Evolutionary conservation across 768 basidiomycete species (phyloP).

Genomic region (Leccinum obscurum): DNA sequence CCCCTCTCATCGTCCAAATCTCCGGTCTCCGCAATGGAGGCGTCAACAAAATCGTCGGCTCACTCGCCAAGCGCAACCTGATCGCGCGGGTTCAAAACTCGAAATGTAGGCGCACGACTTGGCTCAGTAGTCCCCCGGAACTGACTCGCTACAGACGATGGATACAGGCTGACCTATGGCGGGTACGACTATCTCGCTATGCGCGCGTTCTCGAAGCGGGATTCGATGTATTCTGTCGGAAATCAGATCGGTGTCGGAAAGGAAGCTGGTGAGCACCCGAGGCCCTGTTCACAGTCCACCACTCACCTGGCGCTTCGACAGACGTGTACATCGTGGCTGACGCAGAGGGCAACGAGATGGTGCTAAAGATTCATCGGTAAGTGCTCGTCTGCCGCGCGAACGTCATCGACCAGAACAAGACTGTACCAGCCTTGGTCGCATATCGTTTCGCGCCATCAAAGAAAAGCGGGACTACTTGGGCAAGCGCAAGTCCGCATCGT

Average conservation of each 20-base stretch:
- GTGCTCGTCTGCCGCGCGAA: neutral
- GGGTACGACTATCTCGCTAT: slow-evolving; percentile 98
- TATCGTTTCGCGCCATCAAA: slow-evolving; percentile 97
- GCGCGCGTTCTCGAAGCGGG: slow-evolving; percentile 87
- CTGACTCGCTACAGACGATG: slow-evolving; percentile 69
- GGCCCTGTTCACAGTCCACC: neutral
- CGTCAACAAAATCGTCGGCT: slow-evolving; percentile 89
- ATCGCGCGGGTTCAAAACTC: slow-evolving; percentile 88
- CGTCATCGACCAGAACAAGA: slow-evolving; percentile 5
- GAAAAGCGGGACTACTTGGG: slow-evolving; percentile 95
- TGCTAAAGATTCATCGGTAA: slow-evolving; percentile 92
- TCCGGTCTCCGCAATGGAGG: slow-evolving; percentile 92
- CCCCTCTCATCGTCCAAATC: slow-evolving; percentile 84
- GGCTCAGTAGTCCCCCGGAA: neutral
- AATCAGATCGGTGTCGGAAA: slow-evolving; percentile 99
- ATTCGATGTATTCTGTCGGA: slow-evolving; percentile 87
- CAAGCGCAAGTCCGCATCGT: slow-evolving; percentile 92
- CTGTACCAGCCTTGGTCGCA: slow-evolving; percentile 78
- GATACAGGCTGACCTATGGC: slow-evolving; percentile 95
- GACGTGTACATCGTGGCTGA: slow-evolving; percentile 93
- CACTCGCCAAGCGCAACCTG: slow-evolving; percentile 87
- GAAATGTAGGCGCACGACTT: slow-evolving; percentile 61
- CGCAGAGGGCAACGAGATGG: slow-evolving; percentile 79
- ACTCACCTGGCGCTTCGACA: slow-evolving; percentile 12
- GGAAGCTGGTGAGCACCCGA: slow-evolving; percentile 71